Evolutionary conservation across 179 eudicot species (phyloP), one percentile per base, ranked within the genome.

Genomic region (Carnegiea gigantea): DNA sequence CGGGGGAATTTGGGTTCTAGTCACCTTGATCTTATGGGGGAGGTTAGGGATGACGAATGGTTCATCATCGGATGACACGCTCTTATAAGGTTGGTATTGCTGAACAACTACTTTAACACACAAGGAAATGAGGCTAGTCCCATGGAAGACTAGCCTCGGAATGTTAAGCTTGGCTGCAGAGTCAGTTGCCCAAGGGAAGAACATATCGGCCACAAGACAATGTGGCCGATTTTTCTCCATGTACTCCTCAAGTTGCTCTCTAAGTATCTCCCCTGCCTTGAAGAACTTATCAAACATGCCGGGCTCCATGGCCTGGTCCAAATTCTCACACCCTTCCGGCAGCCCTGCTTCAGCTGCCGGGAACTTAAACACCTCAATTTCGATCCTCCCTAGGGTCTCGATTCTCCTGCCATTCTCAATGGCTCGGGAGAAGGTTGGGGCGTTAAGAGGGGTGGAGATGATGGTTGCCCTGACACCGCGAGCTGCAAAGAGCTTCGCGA

Each of bases 301-400:
- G 0, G 76, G 26, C 0, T 79, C 59, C 13, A 80, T 5, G 9
- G 84, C 18, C 68, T 84, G 84, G 67, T 87, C 91, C 1, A 77
- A 8, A 64, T 73, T 84, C 81, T 91, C 91, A 13, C 77, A 51
- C 3, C 87, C 90, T 46, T 86, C 83, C 0, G 95, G 94, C 36
- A 91, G 18, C 70, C 93, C 95, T 0, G 70, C 86, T 44, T 86
- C 88, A 9, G 51, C 81, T 6, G 87, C 9, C 0, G 91, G 92
- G 44, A 90, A 90, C 6, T 64, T 76, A 54, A 92, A 80, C 2
- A 84, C 43, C 18, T 62, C 82, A 7, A 90, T 36, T 0, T 78
- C 36, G 9, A 93, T 87, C 5, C 73, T 13, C 18, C 64, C 26
- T 9, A 43, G 49, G 36, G 38, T 59, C 51, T 15, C 73, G 8